Evolutionary conservation across 2,329 filamentous ascomycete genomes (phyloP).

Genomic region (Metarhizium brunneum): DNA sequence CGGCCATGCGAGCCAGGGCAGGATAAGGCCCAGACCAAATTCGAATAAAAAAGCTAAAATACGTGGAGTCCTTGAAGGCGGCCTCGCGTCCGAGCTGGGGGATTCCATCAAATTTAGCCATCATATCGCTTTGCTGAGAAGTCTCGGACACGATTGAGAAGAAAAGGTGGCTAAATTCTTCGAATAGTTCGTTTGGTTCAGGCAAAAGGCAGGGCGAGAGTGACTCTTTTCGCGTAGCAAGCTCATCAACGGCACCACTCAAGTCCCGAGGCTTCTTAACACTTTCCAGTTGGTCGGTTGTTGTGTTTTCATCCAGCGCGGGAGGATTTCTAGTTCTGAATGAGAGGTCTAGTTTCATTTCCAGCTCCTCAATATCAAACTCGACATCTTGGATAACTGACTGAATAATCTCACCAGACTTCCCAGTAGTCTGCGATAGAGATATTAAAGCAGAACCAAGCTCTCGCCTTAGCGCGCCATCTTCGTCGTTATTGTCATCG

Average conservation of each 20-base stretch:
- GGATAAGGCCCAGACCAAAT: conserved; percentile 67
- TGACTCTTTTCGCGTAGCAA: conserved; percentile 25
- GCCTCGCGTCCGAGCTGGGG: conserved; percentile 44
- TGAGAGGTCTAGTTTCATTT: conserved; percentile 64
- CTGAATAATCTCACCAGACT: conserved; percentile 54
- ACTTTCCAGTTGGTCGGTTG: conserved; percentile 18
- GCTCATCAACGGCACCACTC: conserved; percentile 27
- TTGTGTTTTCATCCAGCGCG: conserved; percentile 37
- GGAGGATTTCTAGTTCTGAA: conserved; percentile 49
- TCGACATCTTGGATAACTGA: conserved; percentile 57
- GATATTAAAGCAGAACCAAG: conserved; percentile 58
- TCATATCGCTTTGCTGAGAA: conserved; percentile 26
- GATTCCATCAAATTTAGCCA: conserved; percentile 43
- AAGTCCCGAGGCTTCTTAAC: conserved; percentile 27
- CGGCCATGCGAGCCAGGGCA: conserved; percentile 56
- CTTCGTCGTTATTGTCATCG: conserved; percentile 42
- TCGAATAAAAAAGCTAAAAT: conserved; percentile 65
- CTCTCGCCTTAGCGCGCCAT: conserved; percentile 49
- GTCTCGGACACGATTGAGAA: conserved; percentile 40
- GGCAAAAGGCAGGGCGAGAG: conserved; percentile 44
- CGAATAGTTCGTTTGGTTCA: conserved; percentile 42
- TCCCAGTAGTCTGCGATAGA: conserved; percentile 50
- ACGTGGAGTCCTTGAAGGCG: conserved; percentile 54
- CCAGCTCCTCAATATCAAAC: conserved; percentile 64
- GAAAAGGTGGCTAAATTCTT: conserved; percentile 50